Conservation (phyloP, 768 basidiomycete genomes). For the Lactarius tabidus region DNA sequence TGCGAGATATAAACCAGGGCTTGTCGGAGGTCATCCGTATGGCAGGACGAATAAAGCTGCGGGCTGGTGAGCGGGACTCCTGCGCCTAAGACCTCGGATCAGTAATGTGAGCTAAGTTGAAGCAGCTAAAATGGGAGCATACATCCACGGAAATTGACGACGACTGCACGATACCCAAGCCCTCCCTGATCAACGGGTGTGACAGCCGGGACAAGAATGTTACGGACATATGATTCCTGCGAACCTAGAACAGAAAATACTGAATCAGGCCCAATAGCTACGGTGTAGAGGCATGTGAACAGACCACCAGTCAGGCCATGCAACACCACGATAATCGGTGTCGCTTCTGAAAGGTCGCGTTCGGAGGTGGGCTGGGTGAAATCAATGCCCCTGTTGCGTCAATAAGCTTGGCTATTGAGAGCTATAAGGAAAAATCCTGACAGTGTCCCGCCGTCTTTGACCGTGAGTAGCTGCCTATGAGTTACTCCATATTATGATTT, state of each 20-base stretch:
- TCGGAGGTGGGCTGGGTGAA: conserved; percentile 44
- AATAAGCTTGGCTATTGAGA: conserved; percentile 6
- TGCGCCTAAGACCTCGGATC: conserved; percentile 3
- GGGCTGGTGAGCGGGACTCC: conserved; percentile 16
- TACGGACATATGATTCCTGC: conserved; percentile 86
- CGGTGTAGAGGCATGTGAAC: conserved; percentile 16
- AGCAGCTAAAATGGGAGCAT: conserved; percentile 29
- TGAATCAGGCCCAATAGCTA: conserved; percentile 9
- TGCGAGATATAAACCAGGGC: conserved; percentile 72
- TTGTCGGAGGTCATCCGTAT: conserved; percentile 85
- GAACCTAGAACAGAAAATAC: conserved; percentile 48
- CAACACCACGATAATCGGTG: conserved; percentile 53
- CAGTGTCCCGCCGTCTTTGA: conserved; percentile 64
- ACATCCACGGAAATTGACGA: conserved; percentile 94
- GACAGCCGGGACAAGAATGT: conserved; percentile 71
- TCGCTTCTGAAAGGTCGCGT: conserved; percentile 34
- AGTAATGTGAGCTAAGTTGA: not conserved
- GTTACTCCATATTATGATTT: not conserved
- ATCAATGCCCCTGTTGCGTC: conserved; percentile 52
- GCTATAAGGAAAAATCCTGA: conserved; percentile 33
- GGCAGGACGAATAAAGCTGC: conserved; percentile 82
- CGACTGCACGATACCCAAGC: conserved; percentile 83
- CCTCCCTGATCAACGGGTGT: conserved; percentile 73
- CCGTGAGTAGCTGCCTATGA: conserved; percentile 44
- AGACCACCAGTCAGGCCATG: conserved; percentile 47